Evolutionary conservation across 140 eudicot species (phyloP).

Genomic region (Bidens hawaiensis): DNA sequence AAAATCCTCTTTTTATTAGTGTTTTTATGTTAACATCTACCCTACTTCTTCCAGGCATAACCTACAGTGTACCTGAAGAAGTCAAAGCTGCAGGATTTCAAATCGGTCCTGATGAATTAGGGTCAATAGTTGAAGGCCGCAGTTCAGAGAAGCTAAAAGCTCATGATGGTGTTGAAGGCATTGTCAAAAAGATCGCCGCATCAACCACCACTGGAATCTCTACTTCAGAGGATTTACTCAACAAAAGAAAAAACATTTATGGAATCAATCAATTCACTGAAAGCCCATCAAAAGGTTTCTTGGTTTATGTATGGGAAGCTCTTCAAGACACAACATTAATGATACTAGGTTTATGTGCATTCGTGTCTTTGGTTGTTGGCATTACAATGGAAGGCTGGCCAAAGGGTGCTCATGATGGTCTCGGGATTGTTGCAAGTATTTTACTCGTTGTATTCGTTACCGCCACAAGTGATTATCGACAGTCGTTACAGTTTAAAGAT

Average conservation of each 20-base stretch:
- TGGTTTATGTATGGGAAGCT: constrained; percentile 93
- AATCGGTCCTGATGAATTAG: constrained; percentile 81
- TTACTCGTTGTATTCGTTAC: constrained; percentile 86
- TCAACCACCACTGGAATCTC: constrained; percentile 58
- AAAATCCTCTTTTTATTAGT: neutral
- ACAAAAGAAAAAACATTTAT: constrained; percentile 49
- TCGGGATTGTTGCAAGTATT: constrained; percentile 94
- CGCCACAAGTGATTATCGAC: constrained; percentile 89
- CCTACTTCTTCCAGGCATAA: constrained; percentile 51
- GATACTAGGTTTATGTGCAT: constrained; percentile 85
- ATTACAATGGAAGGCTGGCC: constrained; percentile 93
- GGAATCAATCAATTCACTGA: constrained; percentile 82
- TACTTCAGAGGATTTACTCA: constrained; percentile 49
- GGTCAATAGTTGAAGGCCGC: constrained; percentile 89
- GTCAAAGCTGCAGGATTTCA: constrained; percentile 84
- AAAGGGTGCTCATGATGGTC: constrained; percentile 97
- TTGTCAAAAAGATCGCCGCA: constrained; percentile 63
- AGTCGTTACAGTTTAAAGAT: constrained; percentile 92
- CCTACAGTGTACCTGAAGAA: constrained; percentile 69
- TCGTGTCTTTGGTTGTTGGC: constrained; percentile 80
- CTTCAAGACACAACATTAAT: constrained; percentile 91
- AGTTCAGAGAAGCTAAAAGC: constrained; percentile 55
- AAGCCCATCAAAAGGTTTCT: constrained; percentile 73
- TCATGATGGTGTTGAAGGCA: constrained; percentile 87
- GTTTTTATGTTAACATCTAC: constrained; percentile 17